A percentile compares a stretch with the other conserved stretches of the same genome.
phyloP scores from a whole-genome alignment of 768 basidiomycete species.

The Steccherinum ochraceum region DNA sequence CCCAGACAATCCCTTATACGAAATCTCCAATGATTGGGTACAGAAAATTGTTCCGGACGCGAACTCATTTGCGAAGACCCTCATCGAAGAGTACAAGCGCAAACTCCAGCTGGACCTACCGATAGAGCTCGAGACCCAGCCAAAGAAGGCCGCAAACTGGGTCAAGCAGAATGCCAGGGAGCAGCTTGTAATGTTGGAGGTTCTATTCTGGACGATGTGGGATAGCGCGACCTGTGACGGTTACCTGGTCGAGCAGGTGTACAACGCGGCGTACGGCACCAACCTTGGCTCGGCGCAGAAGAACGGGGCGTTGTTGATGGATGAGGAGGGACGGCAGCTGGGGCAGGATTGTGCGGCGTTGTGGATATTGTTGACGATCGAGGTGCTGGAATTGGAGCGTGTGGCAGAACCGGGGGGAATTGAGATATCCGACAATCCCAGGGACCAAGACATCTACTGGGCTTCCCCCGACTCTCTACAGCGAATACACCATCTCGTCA shows the following conservation, averaged over 20 bases:
- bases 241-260: conserved; percentile 53
- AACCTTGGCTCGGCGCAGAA: conserved; percentile 60
- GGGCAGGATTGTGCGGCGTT: conserved; percentile 62
- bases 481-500: conserved; percentile 62
- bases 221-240: conserved; percentile 62
- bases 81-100: conserved; percentile 56
- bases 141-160: conserved; percentile 55
- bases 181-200: conserved; percentile 76
- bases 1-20: conserved; percentile 45
- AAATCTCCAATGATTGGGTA: conserved; percentile 27
- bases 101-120: conserved; percentile 48
- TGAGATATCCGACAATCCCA: conserved; percentile 46
- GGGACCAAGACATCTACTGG: conserved; percentile 46
- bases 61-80: conserved; percentile 48
- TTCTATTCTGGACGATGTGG: conserved; percentile 89
- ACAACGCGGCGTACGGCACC: conserved; percentile 57
- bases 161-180: conserved; percentile 71
- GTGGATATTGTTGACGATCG: conserved; percentile 76
- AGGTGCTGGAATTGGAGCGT: conserved; percentile 74
- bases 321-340: conserved; percentile 65
- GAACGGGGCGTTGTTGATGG: conserved; percentile 59
- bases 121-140: conserved; percentile 39
- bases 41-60: conserved; percentile 44
- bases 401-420: conserved; percentile 46
- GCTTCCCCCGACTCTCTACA: conserved; percentile 57